phyloP scores from a whole-genome alignment of 176 grass and related monocot species.

The maize (Zea mays) region DNA sequence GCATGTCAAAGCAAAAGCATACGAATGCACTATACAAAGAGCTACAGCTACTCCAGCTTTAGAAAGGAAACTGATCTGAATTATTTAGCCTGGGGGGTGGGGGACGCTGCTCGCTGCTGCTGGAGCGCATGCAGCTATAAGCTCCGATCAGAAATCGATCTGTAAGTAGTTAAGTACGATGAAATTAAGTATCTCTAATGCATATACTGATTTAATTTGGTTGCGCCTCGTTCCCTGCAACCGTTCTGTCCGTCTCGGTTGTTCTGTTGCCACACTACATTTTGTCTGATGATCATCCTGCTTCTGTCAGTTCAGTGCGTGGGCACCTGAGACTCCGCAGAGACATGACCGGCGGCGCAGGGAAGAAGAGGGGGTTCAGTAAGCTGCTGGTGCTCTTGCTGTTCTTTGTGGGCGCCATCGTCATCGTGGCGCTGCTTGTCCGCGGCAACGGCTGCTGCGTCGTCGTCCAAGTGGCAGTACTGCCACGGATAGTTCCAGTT shows the following conservation, averaged over 20 bases:
- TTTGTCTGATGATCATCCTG: not conserved
- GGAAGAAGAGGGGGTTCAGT: not conserved
- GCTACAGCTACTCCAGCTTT: not conserved
- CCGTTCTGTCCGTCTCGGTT: not conserved
- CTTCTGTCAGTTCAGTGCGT: not conserved
- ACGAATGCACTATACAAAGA: not conserved
- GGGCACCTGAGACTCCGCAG: not conserved
- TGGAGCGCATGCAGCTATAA: not conserved
- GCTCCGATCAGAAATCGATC: not conserved
- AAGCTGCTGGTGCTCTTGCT: slow-evolving; percentile 8
- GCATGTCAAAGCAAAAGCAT: not conserved
- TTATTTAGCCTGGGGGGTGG: not conserved
- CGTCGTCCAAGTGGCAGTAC: slow-evolving; percentile 1
- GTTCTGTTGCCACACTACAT: not conserved
- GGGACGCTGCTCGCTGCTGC: not conserved
- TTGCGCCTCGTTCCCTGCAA: not conserved
- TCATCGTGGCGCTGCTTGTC: slow-evolving; percentile 4
- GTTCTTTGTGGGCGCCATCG: not conserved
- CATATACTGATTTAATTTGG: not conserved
- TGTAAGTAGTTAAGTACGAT: not conserved
- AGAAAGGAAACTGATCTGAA: not conserved
- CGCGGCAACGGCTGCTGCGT: slow-evolving; percentile 8
- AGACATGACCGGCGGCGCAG: slow-evolving; percentile 8
- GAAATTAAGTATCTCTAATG: not conserved
- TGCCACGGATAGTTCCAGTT: not conserved